These are phyloP conservation scores for Pseudonectria foliicola DNA, from an alignment of 2,329 filamentous ascomycete genomes.

Conservation along the genomic window DNA sequence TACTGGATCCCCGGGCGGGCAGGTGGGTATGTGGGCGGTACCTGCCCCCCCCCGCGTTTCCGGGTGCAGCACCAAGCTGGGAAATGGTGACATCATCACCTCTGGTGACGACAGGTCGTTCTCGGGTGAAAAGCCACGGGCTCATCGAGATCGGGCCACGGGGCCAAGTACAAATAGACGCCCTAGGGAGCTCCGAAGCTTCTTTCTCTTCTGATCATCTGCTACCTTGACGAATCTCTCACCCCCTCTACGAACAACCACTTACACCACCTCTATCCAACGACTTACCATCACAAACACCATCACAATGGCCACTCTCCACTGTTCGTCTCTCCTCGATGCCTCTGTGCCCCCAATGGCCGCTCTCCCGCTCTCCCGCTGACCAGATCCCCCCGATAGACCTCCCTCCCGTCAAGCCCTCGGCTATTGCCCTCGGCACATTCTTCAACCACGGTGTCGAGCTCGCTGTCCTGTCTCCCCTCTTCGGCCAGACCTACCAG, in stretches of 20 bases:
- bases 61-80: conserved; percentile 1
- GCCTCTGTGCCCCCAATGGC: not conserved
- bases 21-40: too few relatives aligned
- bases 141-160: conserved; percentile 10
- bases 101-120: conserved; percentile 27
- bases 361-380: conserved; percentile 2
- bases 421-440: conserved; percentile 92
- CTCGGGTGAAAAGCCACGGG: conserved; percentile 16
- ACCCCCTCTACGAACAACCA: conserved; percentile 1
- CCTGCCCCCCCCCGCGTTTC: not conserved
- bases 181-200: too few relatives aligned
- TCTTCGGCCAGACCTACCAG: conserved; percentile 94
- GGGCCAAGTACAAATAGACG: conserved; percentile 21
- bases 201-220: not conserved
- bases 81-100: conserved; percentile 36
- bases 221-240: conserved; percentile 5
- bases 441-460: conserved; percentile 92
- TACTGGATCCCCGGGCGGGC: too few relatives aligned
- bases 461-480: conserved; percentile 75
- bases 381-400: conserved; percentile 30
- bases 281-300: conserved; percentile 5
- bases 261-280: conserved; percentile 1
- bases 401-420: conserved; percentile 81
- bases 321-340: conserved; percentile 38
- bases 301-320: conserved; percentile 47